Percentiles rank a stretch among this genome's conserved stretches.
These are phyloP conservation scores for Psilocybe cyanescens DNA, from an alignment of 768 basidiomycete genomes.

Conservation along the genomic window DNA sequence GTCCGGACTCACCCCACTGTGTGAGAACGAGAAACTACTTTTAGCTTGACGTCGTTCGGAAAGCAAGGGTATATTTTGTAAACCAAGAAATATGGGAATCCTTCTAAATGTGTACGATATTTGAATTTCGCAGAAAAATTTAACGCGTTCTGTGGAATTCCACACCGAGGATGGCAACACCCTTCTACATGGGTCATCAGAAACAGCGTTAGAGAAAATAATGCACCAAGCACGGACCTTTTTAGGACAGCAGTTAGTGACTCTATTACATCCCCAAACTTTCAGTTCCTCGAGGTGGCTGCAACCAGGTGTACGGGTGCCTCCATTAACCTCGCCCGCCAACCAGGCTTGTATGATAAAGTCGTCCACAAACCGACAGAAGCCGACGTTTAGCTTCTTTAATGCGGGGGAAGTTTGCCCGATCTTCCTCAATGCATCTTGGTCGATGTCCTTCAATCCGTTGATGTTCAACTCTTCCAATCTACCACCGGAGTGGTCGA, in stretches of 20 bases:
- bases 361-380: slow-evolving; percentile 84
- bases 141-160: slow-evolving; percentile 19
- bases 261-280: slow-evolving; percentile 58
- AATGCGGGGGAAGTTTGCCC: slow-evolving; percentile 43
- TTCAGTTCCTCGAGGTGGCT: slow-evolving; percentile 46
- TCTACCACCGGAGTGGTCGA: slow-evolving; percentile 65
- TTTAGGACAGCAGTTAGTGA: slow-evolving; percentile 41
- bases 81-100: background rate
- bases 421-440: slow-evolving; percentile 42
- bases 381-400: slow-evolving; percentile 76
- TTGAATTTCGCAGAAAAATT: background rate
- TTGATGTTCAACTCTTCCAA: slow-evolving; percentile 74
- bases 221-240: slow-evolving; percentile 34
- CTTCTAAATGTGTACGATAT: no score
- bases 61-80: background rate
- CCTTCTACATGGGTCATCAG: slow-evolving; percentile 13
- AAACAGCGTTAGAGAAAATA: background rate
- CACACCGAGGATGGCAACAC: slow-evolving; percentile 18
- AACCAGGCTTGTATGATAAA: slow-evolving; percentile 77
- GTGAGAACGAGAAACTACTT: background rate
- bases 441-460: slow-evolving; percentile 68
- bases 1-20: background rate
- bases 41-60: background rate
- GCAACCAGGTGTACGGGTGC: slow-evolving; percentile 35
- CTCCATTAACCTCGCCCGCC: slow-evolving; percentile 33